Base-by-base conservation (phyloP, 179 eudicot genomes). In the Drosera spatulata region DNA sequence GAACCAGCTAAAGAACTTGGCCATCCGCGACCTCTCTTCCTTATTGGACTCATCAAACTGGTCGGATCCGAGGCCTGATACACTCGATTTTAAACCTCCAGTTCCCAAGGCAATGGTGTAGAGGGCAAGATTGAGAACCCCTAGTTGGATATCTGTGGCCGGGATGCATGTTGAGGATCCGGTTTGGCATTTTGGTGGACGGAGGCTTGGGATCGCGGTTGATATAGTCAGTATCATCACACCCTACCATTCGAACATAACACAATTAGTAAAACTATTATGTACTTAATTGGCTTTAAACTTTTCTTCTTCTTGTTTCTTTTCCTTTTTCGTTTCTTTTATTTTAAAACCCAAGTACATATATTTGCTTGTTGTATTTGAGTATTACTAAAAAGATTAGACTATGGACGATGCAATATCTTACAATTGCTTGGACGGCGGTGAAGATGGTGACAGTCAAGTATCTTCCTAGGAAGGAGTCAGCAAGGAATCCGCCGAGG, bases 31-130 rank as follows among this genome's bases (percentile, higher is more conserved):
- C 41, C 73, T 62, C 48, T 91, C 97, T 6, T 50, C 65, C 41
- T 75, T 65, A 75, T 78, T 60, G 0, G 86, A 22, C 38, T 88
- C 95, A 50, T 91, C 94, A 56, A 91, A 91, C 44, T 91, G 97
- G 64, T 91, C 97, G 0, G 97, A 85, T 4, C 97, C 97, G 64
- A 91, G 83, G 0, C 96, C 97, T 1, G 96, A 88, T 1, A 91
- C 96, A 22, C 96, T 91, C 0, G 97, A 87, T 61, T 91, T 88
- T 0, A 88, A 75, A 5, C 97, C 96, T 11, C 97, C 96, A 12
- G 96, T 85, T 4, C 97, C 97, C 0, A 91, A 80, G 38, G 97
- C 96, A 3, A 71, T 71, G 3, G 68, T 50, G 69, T 71, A 78
- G 6, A 71, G 41, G 2, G 75, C 77, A 42, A 77, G 57, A 70